Evolutionary conservation across 192 early-diverging fungal species (phyloP).

Genomic region (Backusella westeae): DNA sequence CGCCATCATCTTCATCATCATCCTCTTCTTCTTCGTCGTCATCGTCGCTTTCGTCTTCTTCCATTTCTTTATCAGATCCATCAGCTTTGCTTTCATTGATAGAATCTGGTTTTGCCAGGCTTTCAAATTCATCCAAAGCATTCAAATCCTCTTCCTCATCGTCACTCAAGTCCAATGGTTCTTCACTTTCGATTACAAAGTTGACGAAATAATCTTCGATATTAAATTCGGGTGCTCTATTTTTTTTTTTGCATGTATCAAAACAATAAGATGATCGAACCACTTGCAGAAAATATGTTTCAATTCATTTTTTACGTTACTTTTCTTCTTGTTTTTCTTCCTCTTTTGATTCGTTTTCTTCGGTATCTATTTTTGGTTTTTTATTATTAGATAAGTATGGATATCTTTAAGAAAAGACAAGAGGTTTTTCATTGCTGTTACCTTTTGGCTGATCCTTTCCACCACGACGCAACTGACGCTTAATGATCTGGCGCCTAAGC

Average conservation of each 20-base stretch:
- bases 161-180: slow-evolving; percentile 27
- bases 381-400: background rate
- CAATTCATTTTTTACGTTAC: background rate
- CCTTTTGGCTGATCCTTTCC: background rate
- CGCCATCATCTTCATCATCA: slow-evolving; percentile 31
- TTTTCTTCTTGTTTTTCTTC: slow-evolving; percentile 6
- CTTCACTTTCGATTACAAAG: slow-evolving; percentile 20
- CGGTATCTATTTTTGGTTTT: background rate
- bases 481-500: slow-evolving; percentile 20
- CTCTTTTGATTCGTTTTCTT: background rate
- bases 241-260: background rate
- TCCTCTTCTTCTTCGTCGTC: too few relatives aligned
- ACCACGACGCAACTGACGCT: slow-evolving; percentile 20
- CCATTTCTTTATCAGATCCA: slow-evolving; percentile 19
- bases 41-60: slow-evolving; percentile 23
- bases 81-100: slow-evolving; percentile 3
- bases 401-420: too few relatives aligned
- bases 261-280: background rate
- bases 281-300: background rate
- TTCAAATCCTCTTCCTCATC: slow-evolving; percentile 34
- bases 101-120: slow-evolving; percentile 17
- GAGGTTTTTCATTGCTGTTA: background rate
- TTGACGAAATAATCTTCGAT: slow-evolving; percentile 21
- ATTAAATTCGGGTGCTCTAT: slow-evolving; percentile 5
- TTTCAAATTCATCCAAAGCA: slow-evolving; percentile 30